Base-by-base conservation (phyloP, 2,329 filamentous ascomycete genomes). In the Blumeria graminis region DNA sequence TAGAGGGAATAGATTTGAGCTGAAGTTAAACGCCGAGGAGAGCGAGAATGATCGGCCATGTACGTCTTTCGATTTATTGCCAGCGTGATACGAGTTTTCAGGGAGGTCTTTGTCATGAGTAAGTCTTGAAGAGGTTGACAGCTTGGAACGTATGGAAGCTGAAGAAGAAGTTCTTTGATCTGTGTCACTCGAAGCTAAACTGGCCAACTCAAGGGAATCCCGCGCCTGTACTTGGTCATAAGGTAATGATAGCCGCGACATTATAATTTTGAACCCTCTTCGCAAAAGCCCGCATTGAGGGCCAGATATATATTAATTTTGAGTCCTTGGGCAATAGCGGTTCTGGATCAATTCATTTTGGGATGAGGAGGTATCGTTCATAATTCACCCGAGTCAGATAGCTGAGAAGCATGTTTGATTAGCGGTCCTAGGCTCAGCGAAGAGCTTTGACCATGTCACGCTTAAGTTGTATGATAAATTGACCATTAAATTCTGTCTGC, bases 121-220 rank as follows among this genome's bases (percentile, higher is more conserved):
- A 28, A 28, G 22, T 28, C 22, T 28, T 28, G 22, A 4, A 55
- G 71, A 72, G 66, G 80, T 78, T 59, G 74, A 74, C 45, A 74
- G 73, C 66, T 81, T 77, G 43, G 92, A 98, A 56, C 93, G 76
- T 63, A 86, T 83, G 61, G 88, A 84, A 58, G 90, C 95, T n/a
- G 90, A 96, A 13, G 84, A 86, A 52, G 71, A 75, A 16, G 76
- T 78, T 60, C 76, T 76, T 53, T 77, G 77, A 53, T 72, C 74
- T 55, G 75, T 77, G 62, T 84, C 87, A 39, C 84, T 89, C 60
- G 87, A 94, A 58, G 90, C 92, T 61, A 98, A 80, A 56, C 89
- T 95, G 59, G 89, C 92, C 58, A 98, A 83, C 73, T 98, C 92
- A 65, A 98, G 80, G 51, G 90, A 96, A 75, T 98, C 92, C 71